Evolutionary conservation across 768 basidiomycete genomes (phyloP), one percentile per base, ranked within the genome.

Genomic region (Infundibulicybe gibba): DNA sequence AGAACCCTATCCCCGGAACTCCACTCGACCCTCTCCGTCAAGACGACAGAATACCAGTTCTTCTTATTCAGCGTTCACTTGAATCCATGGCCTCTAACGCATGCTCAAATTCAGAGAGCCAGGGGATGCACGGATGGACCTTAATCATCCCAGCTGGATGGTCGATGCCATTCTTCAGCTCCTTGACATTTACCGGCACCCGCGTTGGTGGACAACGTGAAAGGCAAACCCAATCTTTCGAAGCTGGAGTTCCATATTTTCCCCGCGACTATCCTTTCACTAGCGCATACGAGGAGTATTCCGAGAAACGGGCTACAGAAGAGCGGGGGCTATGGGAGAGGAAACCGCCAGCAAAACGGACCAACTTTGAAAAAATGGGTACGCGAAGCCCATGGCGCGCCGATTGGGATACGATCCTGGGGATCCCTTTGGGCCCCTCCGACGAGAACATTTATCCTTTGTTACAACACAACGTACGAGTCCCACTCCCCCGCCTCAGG

Each of bases 91-190:
- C 8, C 25, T 25, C 25, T 25, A 55, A 60, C 19, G 47, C 47
- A 34, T 49, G 56, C 13, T 55, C 60, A 6, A 50, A 49, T 32
- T 56, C 62, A 13, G 61, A 65, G 37, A 62, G 57, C 9, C 69
- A 72, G 52, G 69, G 75, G 1, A 68, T 92, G 25, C 83, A 93
- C 55, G 94, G 94, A 33, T 97, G 90, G 87, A 92, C 85, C 6
- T 68, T 99, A 8, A 71, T 97, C 40, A 62, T 95, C 30, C 95
- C 95, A 3, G 72, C 81, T 1, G 93, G 91, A 11, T 98, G 94
- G 93, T 77, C 80, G 0, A 95, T 93, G 85, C 75, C 94, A 1
- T 92, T 98, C 67, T 81, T 90, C 51, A 75, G 75, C 34, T 94
- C 94, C 2, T 76, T 99, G 42, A 75, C 76, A 3, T 83, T 81